phyloP scores from a whole-genome alignment of 2,329 filamentous ascomycete species.

The Paecilomyces formosus region DNA sequence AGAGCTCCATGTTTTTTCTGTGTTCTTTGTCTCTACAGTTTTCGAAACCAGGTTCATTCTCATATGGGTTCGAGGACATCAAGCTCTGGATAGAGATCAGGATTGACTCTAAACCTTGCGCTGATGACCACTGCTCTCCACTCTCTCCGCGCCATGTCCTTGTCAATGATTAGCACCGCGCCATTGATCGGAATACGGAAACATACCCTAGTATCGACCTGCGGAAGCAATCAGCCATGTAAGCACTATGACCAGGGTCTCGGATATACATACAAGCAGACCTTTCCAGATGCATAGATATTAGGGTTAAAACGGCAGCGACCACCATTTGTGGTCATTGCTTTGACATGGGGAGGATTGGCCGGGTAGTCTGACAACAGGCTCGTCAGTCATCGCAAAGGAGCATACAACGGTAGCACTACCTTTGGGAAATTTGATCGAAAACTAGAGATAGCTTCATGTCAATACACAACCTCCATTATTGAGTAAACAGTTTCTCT shows the following conservation, averaged over 20 bases:
- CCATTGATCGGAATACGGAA: not conserved
- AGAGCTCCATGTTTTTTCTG: conserved; percentile 65
- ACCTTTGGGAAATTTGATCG: conserved; percentile 71
- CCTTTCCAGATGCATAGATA: conserved; percentile 84
- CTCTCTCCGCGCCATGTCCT: conserved; percentile 90
- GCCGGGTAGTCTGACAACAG: conserved; percentile 68
- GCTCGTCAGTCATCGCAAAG: conserved; percentile 1
- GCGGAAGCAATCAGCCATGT: not conserved
- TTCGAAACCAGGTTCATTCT: conserved; percentile 93
- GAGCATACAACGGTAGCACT: conserved; percentile 3
- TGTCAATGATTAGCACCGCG: conserved; percentile 6
- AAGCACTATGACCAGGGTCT: not conserved
- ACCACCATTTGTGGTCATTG: conserved; percentile 81
- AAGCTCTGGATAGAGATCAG: conserved; percentile 93
- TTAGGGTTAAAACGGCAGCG: conserved; percentile 92
- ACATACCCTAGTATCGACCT: conserved; percentile 79
- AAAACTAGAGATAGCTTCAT: conserved; percentile 50
- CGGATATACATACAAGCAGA: conserved; percentile 65
- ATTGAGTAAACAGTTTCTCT: conserved; percentile 1
- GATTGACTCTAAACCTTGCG: conserved; percentile 90
- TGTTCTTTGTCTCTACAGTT: conserved; percentile 60
- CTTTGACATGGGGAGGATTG: conserved; percentile 53
- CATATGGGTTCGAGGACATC: conserved; percentile 88
- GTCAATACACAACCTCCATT: not conserved
- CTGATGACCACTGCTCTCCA: conserved; percentile 93